Evolutionary conservation across 2,329 filamentous ascomycete genomes (phyloP).

Genomic region (Coleophoma cylindrospora): DNA sequence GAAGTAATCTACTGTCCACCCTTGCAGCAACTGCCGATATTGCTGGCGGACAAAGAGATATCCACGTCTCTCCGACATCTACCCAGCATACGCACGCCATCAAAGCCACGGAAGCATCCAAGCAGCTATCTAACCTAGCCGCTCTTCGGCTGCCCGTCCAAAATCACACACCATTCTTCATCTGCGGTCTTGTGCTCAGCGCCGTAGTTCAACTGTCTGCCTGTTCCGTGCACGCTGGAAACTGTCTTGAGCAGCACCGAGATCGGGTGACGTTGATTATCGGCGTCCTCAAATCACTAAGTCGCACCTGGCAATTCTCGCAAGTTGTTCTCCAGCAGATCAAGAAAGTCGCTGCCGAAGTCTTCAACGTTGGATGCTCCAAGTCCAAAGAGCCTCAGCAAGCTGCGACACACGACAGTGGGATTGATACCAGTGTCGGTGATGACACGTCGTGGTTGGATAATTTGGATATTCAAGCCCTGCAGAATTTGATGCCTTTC

Average conservation of each 20-base stretch:
- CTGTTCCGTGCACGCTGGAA: slow-evolving; percentile 36
- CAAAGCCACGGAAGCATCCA: slow-evolving; percentile 52
- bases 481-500: background rate
- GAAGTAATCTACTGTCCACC: slow-evolving; percentile 1
- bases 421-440: background rate
- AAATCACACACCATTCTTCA: slow-evolving; percentile 48
- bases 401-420: background rate
- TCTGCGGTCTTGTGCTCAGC: slow-evolving; percentile 45
- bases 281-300: slow-evolving; percentile 46
- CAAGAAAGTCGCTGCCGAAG: slow-evolving; percentile 38
- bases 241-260: slow-evolving; percentile 33
- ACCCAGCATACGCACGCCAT: slow-evolving; percentile 36
- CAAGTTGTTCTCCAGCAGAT: slow-evolving; percentile 46
- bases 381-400: background rate
- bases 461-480: background rate
- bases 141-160: slow-evolving; percentile 31
- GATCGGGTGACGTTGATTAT: slow-evolving; percentile 48
- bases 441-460: background rate
- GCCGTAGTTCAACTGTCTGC: slow-evolving; percentile 50
- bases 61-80: slow-evolving; percentile 1
- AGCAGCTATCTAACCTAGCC: slow-evolving; percentile 48
- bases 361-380: slow-evolving; percentile 1
- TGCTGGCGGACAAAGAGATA: slow-evolving; percentile 3
- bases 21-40: slow-evolving; percentile 1
- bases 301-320: slow-evolving; percentile 48